Percentiles rank a stretch among this genome's conserved stretches.
Conservation (phyloP, 768 basidiomycete species). For the Aureoboletus auriporus region DNA sequence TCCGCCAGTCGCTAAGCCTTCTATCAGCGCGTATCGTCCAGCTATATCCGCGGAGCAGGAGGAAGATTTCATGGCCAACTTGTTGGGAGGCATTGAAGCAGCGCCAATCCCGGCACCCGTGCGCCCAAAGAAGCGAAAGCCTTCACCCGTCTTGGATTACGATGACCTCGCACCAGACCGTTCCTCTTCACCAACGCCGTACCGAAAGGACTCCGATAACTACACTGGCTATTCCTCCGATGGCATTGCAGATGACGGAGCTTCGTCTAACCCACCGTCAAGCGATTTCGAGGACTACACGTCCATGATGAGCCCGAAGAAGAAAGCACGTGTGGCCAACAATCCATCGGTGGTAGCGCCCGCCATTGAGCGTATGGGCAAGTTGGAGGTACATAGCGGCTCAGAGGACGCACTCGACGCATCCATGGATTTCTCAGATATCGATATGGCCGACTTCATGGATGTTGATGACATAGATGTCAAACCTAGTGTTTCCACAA, state of each 20-base stretch:
- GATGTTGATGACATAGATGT: slow-evolving; percentile 55
- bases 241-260: slow-evolving; percentile 22
- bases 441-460: slow-evolving; percentile 53
- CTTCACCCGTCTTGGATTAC: slow-evolving; percentile 45
- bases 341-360: slow-evolving; percentile 46
- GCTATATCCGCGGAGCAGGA: slow-evolving; percentile 75
- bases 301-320: slow-evolving; percentile 60
- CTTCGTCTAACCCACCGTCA: slow-evolving; percentile 30
- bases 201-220: slow-evolving; percentile 26
- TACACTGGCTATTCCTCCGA: slow-evolving; percentile 38
- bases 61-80: slow-evolving; percentile 80
- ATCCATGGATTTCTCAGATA: slow-evolving; percentile 52
- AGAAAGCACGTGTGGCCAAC: slow-evolving; percentile 48
- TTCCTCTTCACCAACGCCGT: slow-evolving; percentile 40
- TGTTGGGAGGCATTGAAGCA: slow-evolving; percentile 71
- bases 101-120: slow-evolving; percentile 34
- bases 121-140: slow-evolving; percentile 63
- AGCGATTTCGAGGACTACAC: slow-evolving; percentile 52
- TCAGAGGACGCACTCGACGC: slow-evolving; percentile 48
- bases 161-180: slow-evolving; percentile 23
- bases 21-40: slow-evolving; percentile 79
- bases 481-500: slow-evolving; percentile 33
- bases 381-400: slow-evolving; percentile 54
- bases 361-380: slow-evolving; percentile 52
- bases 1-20: slow-evolving; percentile 48